phyloP scores from a whole-genome alignment of 2,329 filamentous ascomycete genomes.

The Coniochaeta sp. region DNA sequence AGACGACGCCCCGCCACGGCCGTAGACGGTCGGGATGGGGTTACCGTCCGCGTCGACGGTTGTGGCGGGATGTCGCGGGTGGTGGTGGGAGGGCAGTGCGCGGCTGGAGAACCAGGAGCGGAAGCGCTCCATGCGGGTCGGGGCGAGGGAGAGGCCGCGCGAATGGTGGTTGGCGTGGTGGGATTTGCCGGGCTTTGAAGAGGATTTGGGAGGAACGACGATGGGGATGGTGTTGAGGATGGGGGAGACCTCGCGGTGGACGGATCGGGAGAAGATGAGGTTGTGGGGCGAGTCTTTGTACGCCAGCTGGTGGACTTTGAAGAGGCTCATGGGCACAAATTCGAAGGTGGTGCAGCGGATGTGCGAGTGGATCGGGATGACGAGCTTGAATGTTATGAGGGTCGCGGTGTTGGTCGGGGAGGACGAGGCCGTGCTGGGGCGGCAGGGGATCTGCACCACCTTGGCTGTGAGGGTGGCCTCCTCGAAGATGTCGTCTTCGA shows the following conservation, averaged over 20 bases:
- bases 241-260: slow-evolving; percentile 54
- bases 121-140: not conserved
- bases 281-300: slow-evolving; percentile 48
- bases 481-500: slow-evolving; percentile 33
- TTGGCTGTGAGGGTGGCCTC: slow-evolving; percentile 31
- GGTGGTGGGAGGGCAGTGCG: too few species aligned
- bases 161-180: slow-evolving; percentile 4
- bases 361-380: slow-evolving; percentile 54
- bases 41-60: slow-evolving; percentile 22
- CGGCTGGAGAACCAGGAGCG: slow-evolving; percentile 6
- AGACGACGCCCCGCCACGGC: slow-evolving; percentile 15
- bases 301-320: slow-evolving; percentile 59
- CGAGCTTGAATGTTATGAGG: slow-evolving; percentile 50
- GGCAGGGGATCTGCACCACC: slow-evolving; percentile 31
- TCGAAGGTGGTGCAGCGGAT: slow-evolving; percentile 43
- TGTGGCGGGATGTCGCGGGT: slow-evolving; percentile 6
- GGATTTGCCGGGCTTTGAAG: slow-evolving; percentile 10
- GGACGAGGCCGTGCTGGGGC: slow-evolving; percentile 2
- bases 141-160: slow-evolving; percentile 1
- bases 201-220: slow-evolving; percentile 9
- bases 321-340: slow-evolving; percentile 57
- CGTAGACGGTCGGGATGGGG: slow-evolving; percentile 17
- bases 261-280: slow-evolving; percentile 50
- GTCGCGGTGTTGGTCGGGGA: slow-evolving; percentile 15
- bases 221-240: slow-evolving; percentile 29